Conservation (phyloP, 2,329 filamentous ascomycete species). For the Fusarium burgessii region DNA sequence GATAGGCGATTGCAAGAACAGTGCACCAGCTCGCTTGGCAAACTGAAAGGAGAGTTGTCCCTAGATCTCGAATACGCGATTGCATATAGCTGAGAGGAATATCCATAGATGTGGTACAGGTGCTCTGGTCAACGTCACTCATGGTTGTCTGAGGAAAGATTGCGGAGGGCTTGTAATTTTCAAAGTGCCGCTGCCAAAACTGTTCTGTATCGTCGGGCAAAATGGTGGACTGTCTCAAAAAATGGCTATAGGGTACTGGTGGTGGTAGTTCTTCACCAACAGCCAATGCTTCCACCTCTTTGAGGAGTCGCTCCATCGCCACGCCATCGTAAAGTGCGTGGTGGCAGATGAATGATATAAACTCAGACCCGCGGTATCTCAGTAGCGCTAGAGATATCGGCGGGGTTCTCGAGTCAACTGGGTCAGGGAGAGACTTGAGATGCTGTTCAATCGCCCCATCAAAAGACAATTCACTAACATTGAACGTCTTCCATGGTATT, state of each 20-base stretch:
- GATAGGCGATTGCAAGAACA: conserved; percentile 68
- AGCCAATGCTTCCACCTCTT: conserved; percentile 75
- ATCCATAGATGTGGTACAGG: conserved; percentile 47
- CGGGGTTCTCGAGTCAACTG: conserved; percentile 59
- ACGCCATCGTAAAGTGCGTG: conserved; percentile 90
- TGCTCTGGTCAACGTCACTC: conserved; percentile 46
- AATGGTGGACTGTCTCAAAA: conserved; percentile 69
- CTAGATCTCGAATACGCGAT: conserved; percentile 61
- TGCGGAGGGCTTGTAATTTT: conserved; percentile 56
- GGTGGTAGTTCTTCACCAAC: conserved; percentile 58
- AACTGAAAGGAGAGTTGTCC: conserved; percentile 73
- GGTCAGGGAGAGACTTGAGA: conserved; percentile 52
- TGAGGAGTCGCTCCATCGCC: conserved; percentile 76
- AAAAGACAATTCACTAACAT: conserved; percentile 49
- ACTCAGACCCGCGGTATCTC: conserved; percentile 45
- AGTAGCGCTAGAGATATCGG: conserved; percentile 61
- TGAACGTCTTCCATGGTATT: conserved; percentile 56
- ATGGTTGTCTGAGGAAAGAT: conserved; percentile 43
- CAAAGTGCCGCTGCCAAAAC: conserved; percentile 75
- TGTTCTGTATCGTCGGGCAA: conserved; percentile 62
- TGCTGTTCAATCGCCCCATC: conserved; percentile 56
- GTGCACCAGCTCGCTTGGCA: conserved; percentile 80
- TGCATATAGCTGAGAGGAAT: conserved; percentile 61
- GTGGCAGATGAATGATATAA: conserved; percentile 70
- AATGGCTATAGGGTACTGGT: conserved; percentile 69